Evolutionary conservation across 371 early-diverging fungal species (phyloP).

Genomic region (Nosema granulosis): DNA sequence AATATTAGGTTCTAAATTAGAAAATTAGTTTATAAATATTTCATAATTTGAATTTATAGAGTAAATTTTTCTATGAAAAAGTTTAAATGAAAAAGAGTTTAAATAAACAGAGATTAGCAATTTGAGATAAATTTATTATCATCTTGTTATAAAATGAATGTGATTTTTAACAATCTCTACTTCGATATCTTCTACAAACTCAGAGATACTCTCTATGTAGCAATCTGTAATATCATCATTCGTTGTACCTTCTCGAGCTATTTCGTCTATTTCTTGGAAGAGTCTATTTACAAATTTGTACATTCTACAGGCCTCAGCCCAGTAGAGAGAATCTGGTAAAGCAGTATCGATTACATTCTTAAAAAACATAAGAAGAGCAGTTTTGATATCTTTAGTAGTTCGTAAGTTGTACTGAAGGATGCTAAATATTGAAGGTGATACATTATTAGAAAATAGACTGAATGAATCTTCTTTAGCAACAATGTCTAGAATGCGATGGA

Average conservation of each 20-base stretch:
- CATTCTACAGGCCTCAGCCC: conserved; percentile 36
- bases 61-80: too few species aligned
- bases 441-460: conserved; percentile 35
- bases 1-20: too few species aligned
- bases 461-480: conserved; percentile 43
- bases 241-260: conserved; percentile 15
- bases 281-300: conserved; percentile 38
- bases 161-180: conserved; percentile 49
- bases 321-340: conserved; percentile 26
- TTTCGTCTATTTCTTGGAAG: conserved; percentile 48
- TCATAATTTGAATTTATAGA: too few species aligned
- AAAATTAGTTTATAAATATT: too few species aligned
- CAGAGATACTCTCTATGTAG: conserved; percentile 46
- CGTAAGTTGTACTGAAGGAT: conserved; percentile 18
- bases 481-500: conserved; percentile 42
- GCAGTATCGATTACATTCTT: conserved; percentile 10
- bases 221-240: conserved; percentile 42
- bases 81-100: too few species aligned
- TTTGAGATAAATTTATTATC: too few species aligned
- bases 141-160: conserved; percentile 33
- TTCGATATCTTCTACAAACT: conserved; percentile 46
- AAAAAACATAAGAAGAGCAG: conserved; percentile 25
- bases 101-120: too few species aligned
- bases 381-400: conserved; percentile 30
- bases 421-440: conserved; percentile 19